Base-by-base conservation (phyloP, 306 rosid genomes). In the Cercis canadensis region DNA sequence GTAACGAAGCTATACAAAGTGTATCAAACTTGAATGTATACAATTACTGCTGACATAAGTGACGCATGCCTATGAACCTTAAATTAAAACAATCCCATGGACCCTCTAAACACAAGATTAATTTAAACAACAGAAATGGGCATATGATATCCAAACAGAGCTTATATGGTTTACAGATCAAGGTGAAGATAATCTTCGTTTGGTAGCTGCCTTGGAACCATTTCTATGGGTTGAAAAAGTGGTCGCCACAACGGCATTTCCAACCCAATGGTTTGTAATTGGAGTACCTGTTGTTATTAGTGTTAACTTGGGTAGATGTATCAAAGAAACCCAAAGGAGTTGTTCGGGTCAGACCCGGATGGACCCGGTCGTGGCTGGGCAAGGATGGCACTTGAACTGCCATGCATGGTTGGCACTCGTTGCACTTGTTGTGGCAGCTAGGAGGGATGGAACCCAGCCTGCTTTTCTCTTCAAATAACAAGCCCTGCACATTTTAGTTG, bases 391-490 rank as follows among this genome's bases (percentile, higher is more conserved):
- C 89, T 81, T 87, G 89, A 32, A 84, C 89, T 34, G 96, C 87
- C 89, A 82, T 82, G 89, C 96, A 90, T 39, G 96, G 96, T 51
- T 87, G 88, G 72, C 96, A 90, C 62, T 75, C 36, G 76, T 86
- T 87, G 69, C 96, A 90, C 78, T 84, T 87, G 87, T 86, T 90
- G 75, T 90, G 89, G 83, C 94, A 90, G 76, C 86, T 87, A 5
- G 96, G 96, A 4, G 94, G 96, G 8, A 63, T 77, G 4, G 96
- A 90, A 11, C 96, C 96, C 15, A 90, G 40, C 83, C 96, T 83
- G 65, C 67, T 69, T 70, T 84, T 82, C 80, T 84, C 92, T 44
- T 77, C 87, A 29, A 76, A 77, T n/a, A 82, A 36, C 34, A 70
- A 11, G 3, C 69, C 88, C 96, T 90, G 73, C 50, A 82, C 5